Evolutionary conservation across 805 yeast genomes (phyloP).

Genomic region (Candida germanica): DNA sequence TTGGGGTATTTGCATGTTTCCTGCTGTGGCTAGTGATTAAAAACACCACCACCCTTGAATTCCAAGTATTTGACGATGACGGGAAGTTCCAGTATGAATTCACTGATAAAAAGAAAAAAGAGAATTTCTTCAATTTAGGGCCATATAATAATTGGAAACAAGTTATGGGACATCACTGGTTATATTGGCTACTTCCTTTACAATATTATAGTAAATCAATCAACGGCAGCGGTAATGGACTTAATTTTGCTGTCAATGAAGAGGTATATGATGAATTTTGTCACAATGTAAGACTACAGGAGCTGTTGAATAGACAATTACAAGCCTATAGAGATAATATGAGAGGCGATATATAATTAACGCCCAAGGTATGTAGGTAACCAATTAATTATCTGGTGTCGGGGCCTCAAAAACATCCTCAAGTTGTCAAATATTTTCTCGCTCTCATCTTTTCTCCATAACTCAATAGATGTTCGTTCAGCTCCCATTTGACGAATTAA

Average conservation of each 20-base stretch:
- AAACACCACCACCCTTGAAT: constrained; percentile 82
- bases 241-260: constrained; percentile 50
- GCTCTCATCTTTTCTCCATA: background rate
- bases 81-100: constrained; percentile 29
- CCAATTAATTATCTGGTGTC: no score
- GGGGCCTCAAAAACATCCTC: no score
- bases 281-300: constrained; percentile 43
- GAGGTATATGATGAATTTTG: constrained; percentile 37
- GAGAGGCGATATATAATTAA: no score
- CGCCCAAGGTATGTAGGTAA: no score
- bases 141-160: constrained; percentile 54
- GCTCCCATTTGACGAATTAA: constrained; percentile 44
- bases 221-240: constrained; percentile 37
- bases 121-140: constrained; percentile 80
- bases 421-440: no score
- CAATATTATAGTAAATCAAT: constrained; percentile 19
- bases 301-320: constrained; percentile 43
- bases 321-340: constrained; percentile 17
- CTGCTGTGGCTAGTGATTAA: constrained; percentile 54
- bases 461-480: constrained; percentile 27
- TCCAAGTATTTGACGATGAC: constrained; percentile 44
- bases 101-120: constrained; percentile 37
- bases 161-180: constrained; percentile 68
- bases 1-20: constrained; percentile 49
- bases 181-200: constrained; percentile 71